Base-by-base conservation (phyloP, 164 flowering plant genomes). In the Saururus chinensis region DNA sequence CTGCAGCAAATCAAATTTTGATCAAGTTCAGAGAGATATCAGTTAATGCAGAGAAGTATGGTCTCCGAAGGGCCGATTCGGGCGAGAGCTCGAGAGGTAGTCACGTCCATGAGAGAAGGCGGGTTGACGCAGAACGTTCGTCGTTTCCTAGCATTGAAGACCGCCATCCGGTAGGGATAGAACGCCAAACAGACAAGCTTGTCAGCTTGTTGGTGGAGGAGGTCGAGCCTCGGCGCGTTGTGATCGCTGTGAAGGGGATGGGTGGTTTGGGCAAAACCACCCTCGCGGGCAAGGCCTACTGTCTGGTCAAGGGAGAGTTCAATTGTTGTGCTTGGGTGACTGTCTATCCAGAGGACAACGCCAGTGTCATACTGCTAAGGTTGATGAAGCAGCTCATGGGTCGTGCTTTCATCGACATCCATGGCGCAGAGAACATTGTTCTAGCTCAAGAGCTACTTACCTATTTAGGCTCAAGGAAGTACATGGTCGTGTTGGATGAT, bases 221-320 rank as follows among this genome's bases (percentile, higher is more conserved):
- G 9, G 9, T 4, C 1, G 14, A 9, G 1, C 1, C 49, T 42
- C 49, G 9, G 11, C 6, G 42, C 8, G 11, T 40, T 10, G 49
- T 42, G 12, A 14, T 42, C 9, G 49, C 87, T 19, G 62, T 84
- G 54, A 69, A 75, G n/a, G 89, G 89, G 4, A 81, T 79, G 83
- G 84, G 83, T 4, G 89, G 89, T n/a, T 56, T 73, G 0, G 88
- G 85, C 2, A 84, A 84, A 70, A 84, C 89, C 4, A 77, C 80
- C 55, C 70, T 84, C 2, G 82, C 62, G 11, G 60, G 66, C 0
- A 69, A 73, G 10, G 64, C 68, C 22, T 83, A 59, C 70, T 61
- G 70, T 25, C 64, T 2, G 0, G 66, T 74, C 0, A 68, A 59
- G 57, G 42, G 53, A 4, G 45, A 56, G 19, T 84, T 80, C n/a